A percentile compares a stretch with the other conserved stretches of the same genome.
phyloP scores from a whole-genome alignment of 2,329 filamentous ascomycete species.

The Colletotrichum sp. region DNA sequence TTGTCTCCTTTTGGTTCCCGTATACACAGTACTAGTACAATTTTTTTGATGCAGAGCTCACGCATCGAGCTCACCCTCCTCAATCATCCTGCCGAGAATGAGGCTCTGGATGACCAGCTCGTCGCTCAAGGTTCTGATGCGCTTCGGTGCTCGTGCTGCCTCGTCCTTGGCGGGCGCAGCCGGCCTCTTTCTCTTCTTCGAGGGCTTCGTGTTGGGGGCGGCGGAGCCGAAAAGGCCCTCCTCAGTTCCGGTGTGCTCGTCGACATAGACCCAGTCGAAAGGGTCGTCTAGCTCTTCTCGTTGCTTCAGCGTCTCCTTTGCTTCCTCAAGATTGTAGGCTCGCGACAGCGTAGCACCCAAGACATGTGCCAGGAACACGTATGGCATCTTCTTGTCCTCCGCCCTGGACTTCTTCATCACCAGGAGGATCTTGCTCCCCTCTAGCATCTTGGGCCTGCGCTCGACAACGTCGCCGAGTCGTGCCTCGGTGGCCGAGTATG shows the following conservation, averaged over 20 bases:
- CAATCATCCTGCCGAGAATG: constrained; percentile 80
- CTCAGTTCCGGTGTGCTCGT: constrained; percentile 63
- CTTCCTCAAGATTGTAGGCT: constrained; percentile 69
- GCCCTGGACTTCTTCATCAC: constrained; percentile 70
- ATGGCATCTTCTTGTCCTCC: constrained; percentile 69
- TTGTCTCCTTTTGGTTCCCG: background rate
- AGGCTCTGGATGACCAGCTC: constrained; percentile 93
- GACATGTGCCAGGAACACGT: constrained; percentile 80
- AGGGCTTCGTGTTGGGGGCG: constrained; percentile 27
- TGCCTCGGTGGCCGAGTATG: constrained; percentile 63
- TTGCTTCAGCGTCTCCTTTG: constrained; percentile 60
- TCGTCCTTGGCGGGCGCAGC: constrained; percentile 20
- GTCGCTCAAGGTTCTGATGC: constrained; percentile 73
- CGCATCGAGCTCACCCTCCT: constrained; percentile 54
- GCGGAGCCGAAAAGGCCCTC: constrained; percentile 48
- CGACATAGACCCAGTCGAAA: constrained; percentile 83
- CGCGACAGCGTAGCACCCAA: constrained; percentile 75
- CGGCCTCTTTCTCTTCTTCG: constrained; percentile 46
- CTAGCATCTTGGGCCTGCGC: constrained; percentile 66
- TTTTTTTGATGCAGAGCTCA: background rate
- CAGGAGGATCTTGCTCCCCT: constrained; percentile 70
- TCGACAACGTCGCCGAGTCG: constrained; percentile 62
- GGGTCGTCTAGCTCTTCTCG: constrained; percentile 47
- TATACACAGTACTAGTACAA: background rate
- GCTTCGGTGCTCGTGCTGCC: constrained; percentile 45